Conservation (phyloP, 2,329 filamentous ascomycete species). For the Exophiala sp. region DNA sequence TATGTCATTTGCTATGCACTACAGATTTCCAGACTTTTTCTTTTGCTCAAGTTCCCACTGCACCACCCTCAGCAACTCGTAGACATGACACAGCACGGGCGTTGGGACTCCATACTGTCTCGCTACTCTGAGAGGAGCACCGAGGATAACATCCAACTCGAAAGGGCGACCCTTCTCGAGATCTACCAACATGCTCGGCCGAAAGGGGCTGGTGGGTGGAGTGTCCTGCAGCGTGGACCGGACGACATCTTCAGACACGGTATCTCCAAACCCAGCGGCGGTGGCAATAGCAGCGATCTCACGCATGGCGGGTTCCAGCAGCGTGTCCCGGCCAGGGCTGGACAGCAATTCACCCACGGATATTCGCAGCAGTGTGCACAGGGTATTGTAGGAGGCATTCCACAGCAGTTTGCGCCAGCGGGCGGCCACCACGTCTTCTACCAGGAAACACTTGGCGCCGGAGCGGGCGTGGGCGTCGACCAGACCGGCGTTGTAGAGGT, state of each 20-base stretch:
- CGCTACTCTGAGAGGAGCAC: constrained; percentile 51
- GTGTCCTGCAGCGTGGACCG: constrained; percentile 45
- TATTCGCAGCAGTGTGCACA: constrained; percentile 47
- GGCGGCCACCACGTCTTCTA: constrained; percentile 28
- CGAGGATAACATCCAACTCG: constrained; percentile 50
- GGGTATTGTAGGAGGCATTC: constrained; percentile 48
- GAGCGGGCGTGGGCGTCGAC: constrained; percentile 32
- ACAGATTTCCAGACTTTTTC: neutral
- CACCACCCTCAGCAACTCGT: constrained; percentile 27
- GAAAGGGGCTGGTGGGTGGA: constrained; percentile 45
- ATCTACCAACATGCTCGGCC: constrained; percentile 53
- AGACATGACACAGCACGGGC: constrained; percentile 28
- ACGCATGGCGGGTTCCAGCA: constrained; percentile 49
- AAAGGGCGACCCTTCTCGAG: constrained; percentile 39
- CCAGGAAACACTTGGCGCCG: constrained; percentile 33
- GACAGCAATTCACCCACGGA: constrained; percentile 48
- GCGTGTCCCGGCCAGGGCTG: constrained; percentile 40
- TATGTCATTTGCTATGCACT: neutral
- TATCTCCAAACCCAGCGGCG: constrained; percentile 35
- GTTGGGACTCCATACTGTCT: constrained; percentile 41
- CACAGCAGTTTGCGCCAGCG: constrained; percentile 42
- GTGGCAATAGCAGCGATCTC: constrained; percentile 47
- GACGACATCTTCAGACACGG: constrained; percentile 43
- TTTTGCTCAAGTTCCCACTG: constrained; percentile 28
- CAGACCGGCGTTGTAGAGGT: constrained; percentile 43